Conservation (phyloP, 2,329 filamentous ascomycete genomes). For the Microcyclospora tardicrescens region DNA sequence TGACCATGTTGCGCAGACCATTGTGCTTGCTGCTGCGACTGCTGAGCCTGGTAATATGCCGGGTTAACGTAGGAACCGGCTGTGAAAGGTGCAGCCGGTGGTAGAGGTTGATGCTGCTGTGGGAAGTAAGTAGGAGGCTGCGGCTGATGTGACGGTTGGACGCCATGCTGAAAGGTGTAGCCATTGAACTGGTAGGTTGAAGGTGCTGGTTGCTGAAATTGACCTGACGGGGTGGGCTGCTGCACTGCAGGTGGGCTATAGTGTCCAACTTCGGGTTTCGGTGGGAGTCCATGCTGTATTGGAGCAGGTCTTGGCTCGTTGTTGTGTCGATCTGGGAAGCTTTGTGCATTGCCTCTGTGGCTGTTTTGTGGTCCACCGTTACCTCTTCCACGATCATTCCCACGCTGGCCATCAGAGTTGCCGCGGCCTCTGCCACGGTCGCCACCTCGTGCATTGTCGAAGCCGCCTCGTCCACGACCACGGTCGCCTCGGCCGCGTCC, state of each 20-base stretch:
- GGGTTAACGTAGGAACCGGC: constrained; percentile 23
- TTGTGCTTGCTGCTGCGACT: constrained; percentile 12
- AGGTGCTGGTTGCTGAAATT: constrained; percentile 3
- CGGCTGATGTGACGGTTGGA: constrained; percentile 1
- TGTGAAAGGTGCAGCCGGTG: constrained; percentile 8
- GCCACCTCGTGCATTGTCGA: constrained; percentile 6
- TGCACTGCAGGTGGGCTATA: background rate
- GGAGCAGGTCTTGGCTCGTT: constrained; percentile 2
- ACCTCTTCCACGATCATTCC: constrained; percentile 1
- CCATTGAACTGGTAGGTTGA: constrained; percentile 82
- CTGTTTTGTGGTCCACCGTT: constrained; percentile 2
- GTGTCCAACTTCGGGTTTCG: constrained; percentile 6
- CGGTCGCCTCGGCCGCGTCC: constrained; percentile 5
- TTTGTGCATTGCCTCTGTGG: constrained; percentile 12
- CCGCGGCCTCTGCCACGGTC: constrained; percentile 6
- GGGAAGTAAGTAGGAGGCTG: constrained; percentile 1
- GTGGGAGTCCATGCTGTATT: constrained; percentile 7
- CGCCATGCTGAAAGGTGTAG: constrained; percentile 18
- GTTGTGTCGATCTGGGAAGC: constrained; percentile 15
- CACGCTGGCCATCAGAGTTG: background rate
- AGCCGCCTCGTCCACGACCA: constrained; percentile 7
- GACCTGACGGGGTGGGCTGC: constrained; percentile 37
- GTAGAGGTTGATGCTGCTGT: constrained; percentile 12
- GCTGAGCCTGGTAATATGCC: constrained; percentile 14
- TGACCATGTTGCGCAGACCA: constrained; percentile 6